Base-by-base conservation (phyloP, 306 rosid species). In the Quillaja saponaria region DNA sequence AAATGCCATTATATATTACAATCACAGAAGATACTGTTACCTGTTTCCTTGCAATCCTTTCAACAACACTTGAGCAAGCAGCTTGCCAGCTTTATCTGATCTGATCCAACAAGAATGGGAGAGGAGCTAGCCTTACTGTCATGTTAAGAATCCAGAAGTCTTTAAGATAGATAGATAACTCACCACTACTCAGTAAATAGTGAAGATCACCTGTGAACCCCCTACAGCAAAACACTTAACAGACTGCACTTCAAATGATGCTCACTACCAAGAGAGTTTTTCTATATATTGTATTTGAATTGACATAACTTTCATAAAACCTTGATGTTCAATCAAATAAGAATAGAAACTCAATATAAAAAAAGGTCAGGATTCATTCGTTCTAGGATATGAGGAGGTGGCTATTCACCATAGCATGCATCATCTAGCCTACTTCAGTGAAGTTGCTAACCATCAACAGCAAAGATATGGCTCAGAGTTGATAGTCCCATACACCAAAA, bases 31-130 rank as follows among this genome's bases (percentile, higher is more conserved):
- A 66, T 64, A 59, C 58, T 78, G 38, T 68, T 73, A 85, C 88
- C 85, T 81, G 76, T 80, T 73, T 71, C 92, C 94, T 34, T 80
- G 89, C 68, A 67, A 79, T 56, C 89, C 85, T 37, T 62, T 61
- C 71, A 78, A 56, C 56, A 80, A 58, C 47, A 83, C 78, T 17
- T 86, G 87, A 61, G 94, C 81, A 61, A 80, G 87, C 76, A 80
- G 68, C 68, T 76, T 80, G 61, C 94, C 94, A 55, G 87, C 89
- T 75, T 80, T 86, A 74, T 80, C 85, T 20, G 87, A 80, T 74
- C 94, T 83, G 85, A 53, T 44, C 68, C 55, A 63, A 52, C 20
- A 66, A 73, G 69, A n/a, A n/a, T n/a, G n/a, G n/a, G 64, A 69
- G n/a, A 34, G 45, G 1, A 57, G 34, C 46, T 16, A 54, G 35